Conservation (phyloP, 2,329 filamentous ascomycete species). For the Beauveria rudraprayagi region DNA sequence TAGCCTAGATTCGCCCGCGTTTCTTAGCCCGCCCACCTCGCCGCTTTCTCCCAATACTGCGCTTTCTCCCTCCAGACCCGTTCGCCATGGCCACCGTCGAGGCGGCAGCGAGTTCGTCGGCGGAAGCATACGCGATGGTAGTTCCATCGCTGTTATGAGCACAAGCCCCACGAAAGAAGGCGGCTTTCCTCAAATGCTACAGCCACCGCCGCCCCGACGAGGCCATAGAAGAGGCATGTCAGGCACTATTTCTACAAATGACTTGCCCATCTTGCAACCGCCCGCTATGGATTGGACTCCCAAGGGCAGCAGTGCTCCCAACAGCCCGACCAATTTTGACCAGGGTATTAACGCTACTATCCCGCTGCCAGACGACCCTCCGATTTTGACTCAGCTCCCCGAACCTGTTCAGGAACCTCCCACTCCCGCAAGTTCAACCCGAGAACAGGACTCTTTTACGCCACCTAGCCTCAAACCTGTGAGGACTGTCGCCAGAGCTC, state of each 20-base stretch:
- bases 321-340: constrained; percentile 47
- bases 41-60: constrained; percentile 40
- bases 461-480: constrained; percentile 16
- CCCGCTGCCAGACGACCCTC: constrained; percentile 7
- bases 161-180: constrained; percentile 61
- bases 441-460: background rate
- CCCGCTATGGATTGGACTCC: constrained; percentile 42
- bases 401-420: constrained; percentile 12
- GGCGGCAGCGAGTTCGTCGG: constrained; percentile 84
- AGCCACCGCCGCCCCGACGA: constrained; percentile 46
- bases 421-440: background rate
- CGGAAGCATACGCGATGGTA: constrained; percentile 54
- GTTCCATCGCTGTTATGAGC: constrained; percentile 54
- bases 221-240: constrained; percentile 66
- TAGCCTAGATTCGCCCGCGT: constrained; percentile 25
- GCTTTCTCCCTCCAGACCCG: constrained; percentile 49
- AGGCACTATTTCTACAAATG: constrained; percentile 73
- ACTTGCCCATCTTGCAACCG: constrained; percentile 64
- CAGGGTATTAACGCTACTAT: constrained; percentile 13
- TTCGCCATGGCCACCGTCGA: constrained; percentile 67
- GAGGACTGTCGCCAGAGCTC: constrained; percentile 41
- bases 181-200: constrained; percentile 48
- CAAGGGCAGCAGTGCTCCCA: constrained; percentile 54
- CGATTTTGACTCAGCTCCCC: constrained; percentile 9
- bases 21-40: constrained; percentile 49